Evolutionary conservation across 257 asterid species (phyloP).

Genomic region (Ilex aquifolium): DNA sequence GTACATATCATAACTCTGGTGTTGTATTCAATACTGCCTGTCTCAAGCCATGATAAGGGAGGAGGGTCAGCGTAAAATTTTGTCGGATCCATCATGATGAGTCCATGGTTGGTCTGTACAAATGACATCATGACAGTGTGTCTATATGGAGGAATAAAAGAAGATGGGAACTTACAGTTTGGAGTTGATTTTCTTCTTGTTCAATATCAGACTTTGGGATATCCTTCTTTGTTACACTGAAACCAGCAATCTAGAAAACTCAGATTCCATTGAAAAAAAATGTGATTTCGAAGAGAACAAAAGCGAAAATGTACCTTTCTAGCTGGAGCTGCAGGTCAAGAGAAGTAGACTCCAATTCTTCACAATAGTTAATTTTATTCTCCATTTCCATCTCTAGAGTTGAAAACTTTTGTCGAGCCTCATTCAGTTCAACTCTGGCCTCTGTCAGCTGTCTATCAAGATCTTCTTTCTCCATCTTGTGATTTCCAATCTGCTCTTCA

Average conservation of each 20-base stretch:
- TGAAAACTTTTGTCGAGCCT: slow-evolving; percentile 31
- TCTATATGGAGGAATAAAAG: not conserved
- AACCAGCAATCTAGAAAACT: slow-evolving; percentile 23
- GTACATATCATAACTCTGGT: too few species aligned
- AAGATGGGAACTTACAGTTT: slow-evolving; percentile 44
- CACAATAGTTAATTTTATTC: slow-evolving; percentile 17
- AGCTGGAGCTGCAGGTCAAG: slow-evolving; percentile 32
- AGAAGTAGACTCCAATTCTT: slow-evolving; percentile 25
- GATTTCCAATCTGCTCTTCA: slow-evolving; percentile 27
- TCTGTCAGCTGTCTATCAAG: slow-evolving; percentile 29
- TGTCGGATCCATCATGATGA: too few species aligned
- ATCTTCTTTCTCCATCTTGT: slow-evolving; percentile 33
- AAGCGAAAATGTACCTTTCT: slow-evolving; percentile 38
- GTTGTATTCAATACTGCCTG: too few species aligned
- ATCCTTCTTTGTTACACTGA: slow-evolving; percentile 36
- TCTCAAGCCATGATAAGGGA: too few species aligned
- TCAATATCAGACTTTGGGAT: slow-evolving; percentile 25
- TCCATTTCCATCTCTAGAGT: slow-evolving; percentile 31
- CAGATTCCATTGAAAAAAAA: slow-evolving; percentile 3
- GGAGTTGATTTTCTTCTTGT: slow-evolving; percentile 34
- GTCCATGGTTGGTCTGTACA: too few species aligned
- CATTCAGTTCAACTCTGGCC: slow-evolving; percentile 33
- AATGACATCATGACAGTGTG: too few species aligned
- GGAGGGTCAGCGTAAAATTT: too few species aligned
- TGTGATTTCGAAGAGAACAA: slow-evolving; percentile 10